phyloP scores from a whole-genome alignment of 2,329 filamentous ascomycete species.

The Cordyceps sp. region DNA sequence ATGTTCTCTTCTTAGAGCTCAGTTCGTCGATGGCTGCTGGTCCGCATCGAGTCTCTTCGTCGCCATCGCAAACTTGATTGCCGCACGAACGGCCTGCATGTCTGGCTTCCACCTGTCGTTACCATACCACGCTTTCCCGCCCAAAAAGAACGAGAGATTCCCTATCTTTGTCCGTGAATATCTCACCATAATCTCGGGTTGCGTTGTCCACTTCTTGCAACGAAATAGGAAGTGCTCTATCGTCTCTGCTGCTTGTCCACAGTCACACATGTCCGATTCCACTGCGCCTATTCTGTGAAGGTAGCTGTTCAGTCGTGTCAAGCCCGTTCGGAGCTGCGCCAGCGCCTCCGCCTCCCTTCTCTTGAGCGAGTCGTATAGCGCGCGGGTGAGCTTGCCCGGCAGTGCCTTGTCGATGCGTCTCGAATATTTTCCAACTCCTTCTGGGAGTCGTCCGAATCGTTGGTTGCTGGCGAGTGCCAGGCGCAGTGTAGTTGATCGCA shows the following conservation, averaged over 20 bases:
- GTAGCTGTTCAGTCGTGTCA: constrained; percentile 2
- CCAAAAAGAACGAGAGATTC: not conserved
- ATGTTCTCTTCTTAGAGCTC: not conserved
- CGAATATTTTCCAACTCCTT: constrained; percentile 2
- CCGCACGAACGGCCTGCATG: constrained; percentile 1
- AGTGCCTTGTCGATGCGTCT: constrained; percentile 3
- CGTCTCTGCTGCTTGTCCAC: constrained; percentile 2
- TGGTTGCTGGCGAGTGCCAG: not conserved
- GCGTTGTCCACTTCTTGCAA: constrained; percentile 2
- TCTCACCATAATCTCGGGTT: not conserved
- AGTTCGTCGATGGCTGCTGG: not conserved
- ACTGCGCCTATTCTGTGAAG: constrained; percentile 1
- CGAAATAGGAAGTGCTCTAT: constrained; percentile 2
- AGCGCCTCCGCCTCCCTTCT: constrained; percentile 2
- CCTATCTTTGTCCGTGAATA: not conserved
- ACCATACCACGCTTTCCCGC: not conserved
- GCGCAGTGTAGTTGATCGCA: not conserved
- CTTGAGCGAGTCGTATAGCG: constrained; percentile 1
- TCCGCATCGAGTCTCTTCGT: constrained; percentile 1
- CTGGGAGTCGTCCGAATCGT: constrained; percentile 1
- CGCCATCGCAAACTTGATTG: constrained; percentile 2
- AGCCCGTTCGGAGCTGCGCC: constrained; percentile 3
- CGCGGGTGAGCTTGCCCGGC: constrained; percentile 2
- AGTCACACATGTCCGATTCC: constrained; percentile 1
- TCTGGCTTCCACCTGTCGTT: not conserved